Evolutionary conservation across 1,284 basidiomycete species (phyloP), one percentile per base, ranked within the genome.

Genomic region (Leccinum fallax): DNA sequence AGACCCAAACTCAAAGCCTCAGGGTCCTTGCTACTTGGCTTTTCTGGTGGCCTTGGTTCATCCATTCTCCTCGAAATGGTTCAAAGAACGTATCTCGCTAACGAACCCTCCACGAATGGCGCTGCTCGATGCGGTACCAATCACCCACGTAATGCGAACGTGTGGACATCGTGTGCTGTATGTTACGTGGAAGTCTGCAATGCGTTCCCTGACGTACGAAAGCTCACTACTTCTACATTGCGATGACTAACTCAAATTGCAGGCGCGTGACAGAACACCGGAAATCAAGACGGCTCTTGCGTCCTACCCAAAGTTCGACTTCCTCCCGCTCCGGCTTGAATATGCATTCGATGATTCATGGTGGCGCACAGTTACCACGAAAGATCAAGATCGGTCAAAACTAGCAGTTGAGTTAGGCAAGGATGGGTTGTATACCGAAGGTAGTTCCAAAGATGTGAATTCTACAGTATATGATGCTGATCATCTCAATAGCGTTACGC

Each of bases 1-100:
- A 68, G 82, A 78, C 53, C 79, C 78, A 80, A 78, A 8, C 77
- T 90, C 6, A 87, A 85, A 67, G 88, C 90, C 1, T 76, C 82
- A 11, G 90, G 90, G 38, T 85, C 87, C 63, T 75, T 93, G 4
- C 74, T 87, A 4, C 71, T 93, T 21, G 90, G 81, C 1, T 84
- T 86, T 63, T 93, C 91, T 34, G 91, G 92, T 10, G 90, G 91
- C 3, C 77, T 91, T 0, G 87, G 88, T 4, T 91, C 91, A 0
- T 84, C 86, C 0, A 80, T 90, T 1, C 78, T 92, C 5, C 78
- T 93, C n/a, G 87, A 92, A 70, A 76, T 92, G 26, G 78, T 92
- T 1, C 76, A 85, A 40, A 79, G 79, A 64, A 82, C 80, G n/a
- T 93, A 92, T 71, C 83, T 89, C 56, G 69, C 78, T 1, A 72